phyloP scores from a whole-genome alignment of 495 filamentous ascomycete species.

The Parmelia sp. region DNA sequence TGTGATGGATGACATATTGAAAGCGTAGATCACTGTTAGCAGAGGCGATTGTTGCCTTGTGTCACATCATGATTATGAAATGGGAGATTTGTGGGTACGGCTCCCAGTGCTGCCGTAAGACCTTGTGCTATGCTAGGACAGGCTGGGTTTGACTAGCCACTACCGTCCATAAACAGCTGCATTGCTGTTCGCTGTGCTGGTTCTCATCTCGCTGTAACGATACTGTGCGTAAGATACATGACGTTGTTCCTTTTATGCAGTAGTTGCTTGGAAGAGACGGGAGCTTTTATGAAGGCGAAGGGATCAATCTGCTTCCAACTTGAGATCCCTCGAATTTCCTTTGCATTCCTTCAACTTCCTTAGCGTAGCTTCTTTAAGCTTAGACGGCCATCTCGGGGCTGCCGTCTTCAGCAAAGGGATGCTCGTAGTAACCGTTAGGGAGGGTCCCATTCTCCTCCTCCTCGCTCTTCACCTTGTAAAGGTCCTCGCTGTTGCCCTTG shows the following conservation, averaged over 20 bases:
- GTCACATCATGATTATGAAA: too few relatives aligned
- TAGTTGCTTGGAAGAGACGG: background rate
- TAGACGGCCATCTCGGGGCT: background rate
- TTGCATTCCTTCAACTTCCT: background rate
- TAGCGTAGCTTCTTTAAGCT: background rate
- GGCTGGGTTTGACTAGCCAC: too few relatives aligned
- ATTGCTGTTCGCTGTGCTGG: background rate
- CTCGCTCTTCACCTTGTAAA: background rate
- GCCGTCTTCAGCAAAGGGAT: background rate
- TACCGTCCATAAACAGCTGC: background rate
- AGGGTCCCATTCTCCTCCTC: background rate
- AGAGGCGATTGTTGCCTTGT: too few relatives aligned
- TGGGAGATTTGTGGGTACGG: too few relatives aligned
- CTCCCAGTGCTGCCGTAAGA: too few relatives aligned
- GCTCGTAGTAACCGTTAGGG: background rate
- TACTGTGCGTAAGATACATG: background rate
- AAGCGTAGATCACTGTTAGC: too few relatives aligned
- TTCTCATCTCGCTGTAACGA: too few relatives aligned
- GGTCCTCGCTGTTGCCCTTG: background rate
- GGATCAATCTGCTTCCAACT: background rate
- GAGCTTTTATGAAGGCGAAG: background rate
- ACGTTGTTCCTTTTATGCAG: background rate
- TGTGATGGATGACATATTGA: too few relatives aligned
- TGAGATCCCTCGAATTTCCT: background rate
- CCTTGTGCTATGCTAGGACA: too few relatives aligned